These are phyloP conservation scores for Gloeopeniophorella convolvens DNA, from an alignment of 768 basidiomycete species.

Conservation along the genomic window DNA sequence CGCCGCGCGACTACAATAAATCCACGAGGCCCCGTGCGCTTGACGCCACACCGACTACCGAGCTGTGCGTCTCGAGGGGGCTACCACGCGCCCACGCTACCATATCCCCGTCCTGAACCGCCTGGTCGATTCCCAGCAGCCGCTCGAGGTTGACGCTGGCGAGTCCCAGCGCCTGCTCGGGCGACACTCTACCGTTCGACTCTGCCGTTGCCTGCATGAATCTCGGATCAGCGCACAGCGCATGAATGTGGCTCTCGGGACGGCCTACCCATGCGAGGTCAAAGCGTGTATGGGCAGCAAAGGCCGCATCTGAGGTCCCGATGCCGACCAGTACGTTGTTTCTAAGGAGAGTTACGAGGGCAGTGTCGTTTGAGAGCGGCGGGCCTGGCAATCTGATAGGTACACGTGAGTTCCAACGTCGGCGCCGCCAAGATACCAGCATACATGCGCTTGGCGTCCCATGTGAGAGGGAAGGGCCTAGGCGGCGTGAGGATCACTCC, in stretches of 20 bases:
- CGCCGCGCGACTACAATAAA: slow-evolving; percentile 19
- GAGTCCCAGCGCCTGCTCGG: slow-evolving; percentile 31
- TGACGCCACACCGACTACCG: slow-evolving; percentile 31
- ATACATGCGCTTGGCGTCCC: slow-evolving; percentile 63
- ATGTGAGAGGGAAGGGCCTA: slow-evolving; percentile 55
- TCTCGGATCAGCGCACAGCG: not conserved
- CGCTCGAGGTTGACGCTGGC: slow-evolving; percentile 38
- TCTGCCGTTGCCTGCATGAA: slow-evolving; percentile 33
- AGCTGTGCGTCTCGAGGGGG: slow-evolving; percentile 30
- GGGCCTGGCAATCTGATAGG: slow-evolving; percentile 54
- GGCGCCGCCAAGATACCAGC: slow-evolving; percentile 19
- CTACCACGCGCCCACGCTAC: slow-evolving; percentile 31
- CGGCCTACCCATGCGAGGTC: slow-evolving; percentile 34
- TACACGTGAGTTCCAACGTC: slow-evolving; percentile 7
- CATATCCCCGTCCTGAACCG: slow-evolving; percentile 22
- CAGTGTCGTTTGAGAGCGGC: slow-evolving; percentile 48
- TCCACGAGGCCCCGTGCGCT: slow-evolving; percentile 26
- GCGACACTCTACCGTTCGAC: slow-evolving; percentile 33
- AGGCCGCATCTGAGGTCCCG: slow-evolving; percentile 35
- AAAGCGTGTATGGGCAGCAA: slow-evolving; percentile 32
- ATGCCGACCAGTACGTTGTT: slow-evolving; percentile 60
- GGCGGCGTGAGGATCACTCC: slow-evolving; percentile 65
- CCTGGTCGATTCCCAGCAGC: slow-evolving; percentile 31
- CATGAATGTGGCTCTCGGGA: not conserved
- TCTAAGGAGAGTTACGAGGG: slow-evolving; percentile 46